A percentile compares a stretch with the other conserved stretches of the same genome.
phyloP scores from a whole-genome alignment of 805 yeast species.

The Kazachstania martiniae region DNA sequence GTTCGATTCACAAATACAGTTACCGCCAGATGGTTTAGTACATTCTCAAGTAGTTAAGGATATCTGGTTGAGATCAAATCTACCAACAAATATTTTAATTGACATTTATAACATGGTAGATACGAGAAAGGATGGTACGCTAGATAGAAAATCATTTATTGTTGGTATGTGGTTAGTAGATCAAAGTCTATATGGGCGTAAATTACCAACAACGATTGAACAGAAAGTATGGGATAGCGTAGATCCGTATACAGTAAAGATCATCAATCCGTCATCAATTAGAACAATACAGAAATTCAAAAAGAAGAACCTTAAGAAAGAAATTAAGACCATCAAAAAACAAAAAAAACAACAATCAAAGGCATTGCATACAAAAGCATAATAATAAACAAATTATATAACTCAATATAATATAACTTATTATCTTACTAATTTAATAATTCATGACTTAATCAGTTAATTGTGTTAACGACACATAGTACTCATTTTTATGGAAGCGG shows the following conservation, averaged over 20 bases:
- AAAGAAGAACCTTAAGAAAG: conserved; percentile 2
- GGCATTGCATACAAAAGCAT: too few species aligned
- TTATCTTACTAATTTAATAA: too few species aligned
- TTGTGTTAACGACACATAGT: too few species aligned
- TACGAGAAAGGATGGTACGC: conserved; percentile 54
- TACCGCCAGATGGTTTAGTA: conserved; percentile 27
- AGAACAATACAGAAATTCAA: not conserved
- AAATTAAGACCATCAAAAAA: conserved; percentile 1
- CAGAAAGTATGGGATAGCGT: conserved; percentile 76
- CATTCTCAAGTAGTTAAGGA: conserved; percentile 50
- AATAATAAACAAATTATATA: too few species aligned
- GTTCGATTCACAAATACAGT: conserved; percentile 1
- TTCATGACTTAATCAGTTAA: too few species aligned
- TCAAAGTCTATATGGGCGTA: conserved; percentile 89
- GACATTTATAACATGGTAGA: conserved; percentile 68
- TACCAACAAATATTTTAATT: conserved; percentile 49
- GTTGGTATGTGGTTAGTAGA: conserved; percentile 99
- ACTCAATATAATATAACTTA: too few species aligned
- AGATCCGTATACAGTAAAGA: conserved; percentile 17
- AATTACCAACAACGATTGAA: conserved; percentile 62
- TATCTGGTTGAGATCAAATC: conserved; percentile 69
- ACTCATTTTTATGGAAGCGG: too few species aligned
- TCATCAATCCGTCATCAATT: not conserved
- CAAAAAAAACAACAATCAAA: too few species aligned
- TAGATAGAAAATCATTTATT: conserved; percentile 71